Percentiles rank a stretch among this genome's conserved stretches.
phyloP scores from a whole-genome alignment of 139 green algal genomes.

The Chlorella sp. region DNA sequence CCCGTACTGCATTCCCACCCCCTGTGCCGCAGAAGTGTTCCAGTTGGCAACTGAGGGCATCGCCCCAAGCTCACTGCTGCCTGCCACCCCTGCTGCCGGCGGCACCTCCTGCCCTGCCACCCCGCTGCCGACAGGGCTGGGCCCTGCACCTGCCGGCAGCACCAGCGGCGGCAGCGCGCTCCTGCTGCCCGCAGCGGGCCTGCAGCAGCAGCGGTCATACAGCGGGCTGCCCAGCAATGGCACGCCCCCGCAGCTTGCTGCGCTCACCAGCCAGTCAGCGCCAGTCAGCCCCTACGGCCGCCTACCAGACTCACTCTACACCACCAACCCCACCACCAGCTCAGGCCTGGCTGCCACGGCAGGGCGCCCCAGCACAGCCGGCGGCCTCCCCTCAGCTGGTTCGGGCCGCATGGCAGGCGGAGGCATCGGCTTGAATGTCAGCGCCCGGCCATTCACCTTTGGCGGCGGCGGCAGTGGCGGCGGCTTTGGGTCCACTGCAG shows the following conservation, averaged over 20 bases:
- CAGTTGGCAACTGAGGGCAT: not conserved
- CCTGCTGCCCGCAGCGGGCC: not conserved
- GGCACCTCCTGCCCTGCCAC: conserved; percentile 1
- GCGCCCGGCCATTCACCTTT: conserved; percentile 8
- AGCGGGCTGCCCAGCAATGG: not conserved
- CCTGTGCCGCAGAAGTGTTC: conserved; percentile 19
- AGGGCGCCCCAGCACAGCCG: no score
- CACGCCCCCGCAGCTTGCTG: not conserved
- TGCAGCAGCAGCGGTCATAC: no score
- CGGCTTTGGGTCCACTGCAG: not conserved
- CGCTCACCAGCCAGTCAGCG: not conserved
- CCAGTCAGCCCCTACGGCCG: not conserved
- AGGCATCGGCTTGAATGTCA: not conserved
- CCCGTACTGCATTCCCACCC: not conserved
- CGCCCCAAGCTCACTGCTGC: not conserved
- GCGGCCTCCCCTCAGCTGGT: no score
- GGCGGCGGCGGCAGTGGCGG: not conserved
- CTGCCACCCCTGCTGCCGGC: not conserved
- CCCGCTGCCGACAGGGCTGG: not conserved
- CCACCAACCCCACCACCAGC: no score
- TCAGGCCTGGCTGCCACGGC: not conserved
- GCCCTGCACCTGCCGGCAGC: not conserved
- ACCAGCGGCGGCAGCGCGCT: not conserved
- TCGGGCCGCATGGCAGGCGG: not conserved
- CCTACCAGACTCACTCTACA: conserved; percentile 11